A percentile compares a stretch with the other conserved stretches of the same genome.
These are phyloP conservation scores for Cornus kousa DNA, from an alignment of 148 eudicot genomes.

Conservation along the genomic window DNA sequence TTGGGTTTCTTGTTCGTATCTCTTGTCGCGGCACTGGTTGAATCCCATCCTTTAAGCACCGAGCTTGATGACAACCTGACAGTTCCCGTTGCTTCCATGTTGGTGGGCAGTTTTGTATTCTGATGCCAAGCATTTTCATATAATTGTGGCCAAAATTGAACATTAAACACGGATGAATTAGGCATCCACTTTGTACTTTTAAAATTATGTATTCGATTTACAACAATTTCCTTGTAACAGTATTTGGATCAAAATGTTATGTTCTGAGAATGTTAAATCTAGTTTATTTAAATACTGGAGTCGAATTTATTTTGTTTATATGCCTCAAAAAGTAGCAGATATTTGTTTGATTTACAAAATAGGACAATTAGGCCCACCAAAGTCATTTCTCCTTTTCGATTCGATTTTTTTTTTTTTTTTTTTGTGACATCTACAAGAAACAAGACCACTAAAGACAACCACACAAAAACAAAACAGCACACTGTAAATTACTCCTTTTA, in stretches of 20 bases:
- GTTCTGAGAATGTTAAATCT: not conserved
- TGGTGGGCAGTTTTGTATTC: slow-evolving; percentile 65
- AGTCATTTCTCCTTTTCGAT: too few relatives aligned
- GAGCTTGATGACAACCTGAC: slow-evolving; percentile 81
- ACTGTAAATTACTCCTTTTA: too few relatives aligned
- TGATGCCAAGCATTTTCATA: slow-evolving; percentile 16
- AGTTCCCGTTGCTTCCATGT: slow-evolving; percentile 61
- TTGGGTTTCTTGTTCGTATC: slow-evolving; percentile 63
- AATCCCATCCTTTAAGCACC: slow-evolving; percentile 79
- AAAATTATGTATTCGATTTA: not conserved
- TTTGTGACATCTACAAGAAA: too few relatives aligned
- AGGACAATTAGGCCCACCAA: too few relatives aligned
- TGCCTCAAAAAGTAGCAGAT: not conserved
- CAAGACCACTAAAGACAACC: too few relatives aligned
- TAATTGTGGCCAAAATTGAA: not conserved
- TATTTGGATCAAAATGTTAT: not conserved
- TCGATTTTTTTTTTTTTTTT: too few relatives aligned
- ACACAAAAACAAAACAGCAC: too few relatives aligned
- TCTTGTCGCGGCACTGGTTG: slow-evolving; percentile 62
- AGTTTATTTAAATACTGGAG: not conserved
- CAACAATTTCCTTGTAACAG: not conserved
- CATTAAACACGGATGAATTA: not conserved
- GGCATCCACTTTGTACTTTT: not conserved
- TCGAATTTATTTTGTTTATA: not conserved
- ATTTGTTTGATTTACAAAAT: too few relatives aligned